Base-by-base conservation (phyloP, 352 stramenopile species). In the Globisporangium irregulare region DNA sequence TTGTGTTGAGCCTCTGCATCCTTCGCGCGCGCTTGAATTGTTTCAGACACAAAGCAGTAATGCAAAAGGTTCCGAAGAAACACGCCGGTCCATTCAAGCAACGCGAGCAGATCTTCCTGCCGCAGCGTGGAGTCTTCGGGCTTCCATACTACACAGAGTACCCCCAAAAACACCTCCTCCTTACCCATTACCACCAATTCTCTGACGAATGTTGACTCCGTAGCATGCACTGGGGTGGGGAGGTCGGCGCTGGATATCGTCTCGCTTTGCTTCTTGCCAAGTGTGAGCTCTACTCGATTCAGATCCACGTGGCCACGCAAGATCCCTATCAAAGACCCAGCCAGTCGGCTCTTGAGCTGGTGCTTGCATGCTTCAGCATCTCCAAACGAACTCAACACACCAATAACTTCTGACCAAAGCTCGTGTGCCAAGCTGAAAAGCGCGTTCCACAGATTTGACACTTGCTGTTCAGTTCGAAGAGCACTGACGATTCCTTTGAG, bases 21-120 rank as follows among this genome's bases (percentile, higher is more conserved):
- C 2, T 20, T 29, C 3, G 27, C 25, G 20, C 15, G 25, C n/a
- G 6, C 15, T n/a, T 20, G 29, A 7, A 43, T 34, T 2, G 6
- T 15, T 9, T 46, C 54, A 41, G 36, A 22, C 29, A 20, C 7
- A 7, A 51, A 36, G 36, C 53, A 66, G 6, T 57, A 53, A 0
- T 54, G 20, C 10, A 72, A 25, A 15, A 72, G 53, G 9, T 29
- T 24, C 22, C 51, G 53, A 4, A 68, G 25, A 29, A 54, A 59
- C 22, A 4, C 32, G 6, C 67, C 25, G 15, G 55, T 32, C 67
- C 67, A 72, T 27, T 68, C 54, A 3, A 72, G 27, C 10, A 58
- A n/a, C 14, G 10, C 2, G 4, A 61, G 18, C 15, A 72, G 22
- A 10, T 46, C 5, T 9, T 68, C 32, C 1, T 14, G 4, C 0